A percentile compares a stretch with the other conserved stretches of the same genome.
These are phyloP conservation scores for Periconia sp. DNA, from an alignment of 2,329 filamentous ascomycete genomes.

Conservation along the genomic window DNA sequence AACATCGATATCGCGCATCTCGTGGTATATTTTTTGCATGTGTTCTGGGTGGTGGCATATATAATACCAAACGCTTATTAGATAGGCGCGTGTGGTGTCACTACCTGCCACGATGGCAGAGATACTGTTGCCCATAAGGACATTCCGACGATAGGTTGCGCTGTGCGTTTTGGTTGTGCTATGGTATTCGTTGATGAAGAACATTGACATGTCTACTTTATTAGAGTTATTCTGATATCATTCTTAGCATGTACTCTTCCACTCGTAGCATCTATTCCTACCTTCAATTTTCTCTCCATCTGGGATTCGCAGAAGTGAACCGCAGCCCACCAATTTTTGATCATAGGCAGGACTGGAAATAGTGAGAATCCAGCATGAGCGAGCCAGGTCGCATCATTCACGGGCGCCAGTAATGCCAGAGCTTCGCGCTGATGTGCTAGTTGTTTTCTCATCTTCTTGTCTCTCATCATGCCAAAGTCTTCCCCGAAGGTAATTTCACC, in stretches of 20 bases:
- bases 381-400: constrained; percentile 18
- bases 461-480: constrained; percentile 14
- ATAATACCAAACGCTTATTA: constrained; percentile 17
- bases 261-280: constrained; percentile 2
- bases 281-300: constrained; percentile 14
- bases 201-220: constrained; percentile 15
- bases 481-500: constrained; percentile 19
- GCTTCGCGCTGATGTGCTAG: constrained; percentile 9
- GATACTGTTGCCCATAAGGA: constrained; percentile 11
- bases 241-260: background rate
- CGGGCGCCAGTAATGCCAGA: constrained; percentile 14
- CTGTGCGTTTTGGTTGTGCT: background rate
- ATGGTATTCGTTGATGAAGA: constrained; percentile 19
- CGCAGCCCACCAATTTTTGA: constrained; percentile 13
- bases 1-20: constrained; percentile 10
- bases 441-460: background rate
- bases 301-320: constrained; percentile 16
- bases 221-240: no score
- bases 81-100: constrained; percentile 17
- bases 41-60: constrained; percentile 15
- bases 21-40: constrained; percentile 9
- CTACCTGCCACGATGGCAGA: constrained; percentile 17
- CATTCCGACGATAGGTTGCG: background rate
- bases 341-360: constrained; percentile 10
- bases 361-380: constrained; percentile 12